Conservation (phyloP, 2,329 filamentous ascomycete species). For the Fusarium lyarnte region DNA sequence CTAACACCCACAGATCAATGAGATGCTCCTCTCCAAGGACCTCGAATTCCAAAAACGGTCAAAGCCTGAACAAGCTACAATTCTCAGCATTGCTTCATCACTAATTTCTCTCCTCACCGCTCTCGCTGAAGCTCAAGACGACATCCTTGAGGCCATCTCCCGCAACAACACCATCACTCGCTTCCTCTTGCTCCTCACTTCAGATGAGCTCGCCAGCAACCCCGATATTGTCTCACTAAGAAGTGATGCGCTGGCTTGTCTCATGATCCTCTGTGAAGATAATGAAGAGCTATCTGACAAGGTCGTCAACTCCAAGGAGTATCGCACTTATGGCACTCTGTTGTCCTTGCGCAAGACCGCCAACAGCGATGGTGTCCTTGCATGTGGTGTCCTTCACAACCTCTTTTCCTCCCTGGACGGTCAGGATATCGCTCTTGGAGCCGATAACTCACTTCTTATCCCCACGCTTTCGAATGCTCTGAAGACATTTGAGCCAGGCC, state of each 20-base stretch:
- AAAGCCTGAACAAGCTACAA: slow-evolving; percentile 62
- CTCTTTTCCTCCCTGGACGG: slow-evolving; percentile 59
- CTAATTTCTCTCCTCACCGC: slow-evolving; percentile 63
- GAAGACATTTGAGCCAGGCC: slow-evolving; percentile 41
- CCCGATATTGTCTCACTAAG: slow-evolving; percentile 54
- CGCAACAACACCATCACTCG: slow-evolving; percentile 58
- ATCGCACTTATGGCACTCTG: slow-evolving; percentile 60
- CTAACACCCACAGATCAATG: slow-evolving; percentile 50
- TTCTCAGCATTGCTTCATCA: slow-evolving; percentile 65
- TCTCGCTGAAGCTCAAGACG: slow-evolving; percentile 68
- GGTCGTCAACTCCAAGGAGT: slow-evolving; percentile 60
- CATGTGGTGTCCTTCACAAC: slow-evolving; percentile 71
- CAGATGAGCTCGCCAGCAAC: slow-evolving; percentile 54
- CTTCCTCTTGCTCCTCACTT: slow-evolving; percentile 65
- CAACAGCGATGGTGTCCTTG: slow-evolving; percentile 61
- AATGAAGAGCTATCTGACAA: slow-evolving; percentile 62
- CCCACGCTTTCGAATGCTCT: slow-evolving; percentile 50
- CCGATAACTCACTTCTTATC: slow-evolving; percentile 49
- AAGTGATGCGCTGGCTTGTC: slow-evolving; percentile 62
- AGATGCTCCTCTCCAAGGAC: slow-evolving; percentile 54
- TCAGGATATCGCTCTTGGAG: slow-evolving; percentile 40
- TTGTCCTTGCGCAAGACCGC: slow-evolving; percentile 58
- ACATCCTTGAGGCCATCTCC: slow-evolving; percentile 66
- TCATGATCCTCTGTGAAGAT: slow-evolving; percentile 69
- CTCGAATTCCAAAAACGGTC: slow-evolving; percentile 57